Evolutionary conservation across 2,329 filamentous ascomycete species (phyloP), one percentile per base, ranked within the genome.

Genomic region (Trichoderma hamatum): DNA sequence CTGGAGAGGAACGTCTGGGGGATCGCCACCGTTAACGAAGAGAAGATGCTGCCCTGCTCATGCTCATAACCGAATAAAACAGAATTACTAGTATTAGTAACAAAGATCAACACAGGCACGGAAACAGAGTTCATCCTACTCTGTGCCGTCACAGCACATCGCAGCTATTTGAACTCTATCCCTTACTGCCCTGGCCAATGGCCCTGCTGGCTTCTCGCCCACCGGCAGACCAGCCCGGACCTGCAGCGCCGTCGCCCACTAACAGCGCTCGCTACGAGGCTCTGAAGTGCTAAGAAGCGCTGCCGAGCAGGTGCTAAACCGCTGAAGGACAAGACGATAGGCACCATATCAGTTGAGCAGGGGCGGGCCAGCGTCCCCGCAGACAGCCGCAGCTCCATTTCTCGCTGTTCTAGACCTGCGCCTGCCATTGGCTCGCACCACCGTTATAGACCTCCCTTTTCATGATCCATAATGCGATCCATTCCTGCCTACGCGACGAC

Each of bases 361-460:
- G 55, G 55, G 32, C 32, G 55, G 34, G 14, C 36, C 49, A 10
- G 21, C 24, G 52, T 34, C 63, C 54, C 63, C 63, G 56, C 63
- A 58, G 46, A 67, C 54, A 67, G 52, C 64, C 64, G 63, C 63
- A 56, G 26, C 36, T n/a, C 60, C 60, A 63, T 63, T 63, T 63
- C 60, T 59, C 39, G 39, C 64, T 51, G 39, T 59, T 36, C 39
- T 16, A 58, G 64, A 59, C 64, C 54, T n/a, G 63, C 28, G 11
- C n/a, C 30, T 51, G 21, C 64, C n/a, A 67, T 59, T 67, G 64
- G 64, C 54, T 28, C 54, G n/a, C 46, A 30, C 21, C 19, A 11
- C 30, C 21, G 59, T 67, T 28, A 7, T 43, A 36, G 24, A 46
- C 34, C 55, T 43, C 39, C 54, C 64, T 30, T 59, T 66, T 56